These are phyloP conservation scores for Fusarium sp. DNA, from an alignment of 2,329 filamentous ascomycete genomes.

Conservation along the genomic window DNA sequence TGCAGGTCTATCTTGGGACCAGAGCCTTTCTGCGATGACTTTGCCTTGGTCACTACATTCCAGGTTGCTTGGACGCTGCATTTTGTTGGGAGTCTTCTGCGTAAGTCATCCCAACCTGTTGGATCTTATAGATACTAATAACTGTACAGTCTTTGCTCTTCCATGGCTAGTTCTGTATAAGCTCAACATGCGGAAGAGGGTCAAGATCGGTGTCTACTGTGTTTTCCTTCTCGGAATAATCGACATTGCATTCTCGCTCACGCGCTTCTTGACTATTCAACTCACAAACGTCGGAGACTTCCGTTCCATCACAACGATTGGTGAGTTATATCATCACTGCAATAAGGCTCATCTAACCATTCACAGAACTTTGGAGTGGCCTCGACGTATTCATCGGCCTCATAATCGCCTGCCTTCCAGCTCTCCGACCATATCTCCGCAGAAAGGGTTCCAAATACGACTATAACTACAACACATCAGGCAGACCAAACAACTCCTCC, in stretches of 20 bases:
- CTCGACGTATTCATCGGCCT: conserved; percentile 31
- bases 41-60: background rate
- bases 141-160: background rate
- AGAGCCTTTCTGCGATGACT: background rate
- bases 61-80: conserved; percentile 28
- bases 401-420: conserved; percentile 34
- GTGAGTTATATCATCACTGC: background rate
- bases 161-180: conserved; percentile 25
- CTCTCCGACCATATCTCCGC: conserved; percentile 33
- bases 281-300: conserved; percentile 1
- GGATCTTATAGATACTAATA: background rate
- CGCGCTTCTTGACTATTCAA: conserved; percentile 31
- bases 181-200: conserved; percentile 16
- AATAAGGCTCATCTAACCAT: background rate
- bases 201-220: conserved; percentile 26
- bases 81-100: conserved; percentile 13
- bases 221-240: conserved; percentile 33
- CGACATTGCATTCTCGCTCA: conserved; percentile 33
- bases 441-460: conserved; percentile 2
- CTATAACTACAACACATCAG: conserved; percentile 15
- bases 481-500: conserved; percentile 6
- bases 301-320: conserved; percentile 27
- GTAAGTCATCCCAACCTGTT: background rate
- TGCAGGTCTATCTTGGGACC: background rate
- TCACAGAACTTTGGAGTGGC: conserved; percentile 28